Conservation (phyloP, 2,329 filamentous ascomycete species). For the Trichophyton simii region DNA sequence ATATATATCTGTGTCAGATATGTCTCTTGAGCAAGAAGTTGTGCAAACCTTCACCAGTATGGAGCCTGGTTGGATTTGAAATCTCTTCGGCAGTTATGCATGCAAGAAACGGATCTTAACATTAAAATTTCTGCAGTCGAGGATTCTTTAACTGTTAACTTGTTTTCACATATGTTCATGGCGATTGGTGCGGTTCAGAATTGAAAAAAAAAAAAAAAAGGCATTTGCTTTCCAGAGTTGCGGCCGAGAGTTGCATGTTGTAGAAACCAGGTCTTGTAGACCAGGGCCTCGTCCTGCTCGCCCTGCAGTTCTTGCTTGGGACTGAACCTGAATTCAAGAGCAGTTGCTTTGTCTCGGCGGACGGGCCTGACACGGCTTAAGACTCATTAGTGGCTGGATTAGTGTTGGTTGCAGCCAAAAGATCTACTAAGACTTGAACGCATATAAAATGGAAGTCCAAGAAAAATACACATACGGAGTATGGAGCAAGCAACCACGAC, state of each 20-base stretch:
- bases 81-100: background rate
- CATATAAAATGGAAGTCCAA: background rate
- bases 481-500: background rate
- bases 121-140: background rate
- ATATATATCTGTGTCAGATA: background rate
- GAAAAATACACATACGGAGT: background rate
- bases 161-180: background rate
- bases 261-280: background rate
- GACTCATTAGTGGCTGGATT: background rate
- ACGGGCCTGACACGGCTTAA: background rate
- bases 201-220: background rate
- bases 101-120: conserved; percentile 2
- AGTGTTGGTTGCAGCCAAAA: background rate
- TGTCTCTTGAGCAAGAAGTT: background rate
- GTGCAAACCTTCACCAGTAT: background rate
- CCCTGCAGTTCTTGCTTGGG: background rate
- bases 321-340: background rate
- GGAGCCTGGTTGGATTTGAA: background rate
- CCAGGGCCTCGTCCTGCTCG: background rate
- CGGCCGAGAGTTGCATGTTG: background rate
- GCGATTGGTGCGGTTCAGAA: background rate
- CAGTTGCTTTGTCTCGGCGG: background rate
- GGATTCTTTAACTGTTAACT: background rate
- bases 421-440: too few species aligned
- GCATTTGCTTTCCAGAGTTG: background rate